phyloP scores from a whole-genome alignment of 1,284 basidiomycete species.

The Tetrapyrgos nigripes region DNA sequence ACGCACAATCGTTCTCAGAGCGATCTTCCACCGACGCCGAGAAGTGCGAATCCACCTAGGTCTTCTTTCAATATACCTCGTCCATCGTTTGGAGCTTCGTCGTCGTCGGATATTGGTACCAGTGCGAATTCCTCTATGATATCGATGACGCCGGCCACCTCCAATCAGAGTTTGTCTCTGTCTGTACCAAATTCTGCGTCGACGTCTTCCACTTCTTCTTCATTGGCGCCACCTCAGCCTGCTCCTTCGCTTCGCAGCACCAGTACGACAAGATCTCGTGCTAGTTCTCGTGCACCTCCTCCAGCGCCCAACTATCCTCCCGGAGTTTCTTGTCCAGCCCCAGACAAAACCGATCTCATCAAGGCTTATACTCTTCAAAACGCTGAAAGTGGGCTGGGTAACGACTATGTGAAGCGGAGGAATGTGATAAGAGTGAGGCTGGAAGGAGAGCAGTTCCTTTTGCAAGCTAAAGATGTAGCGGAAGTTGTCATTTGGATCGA shows the following conservation, averaged over 20 bases:
- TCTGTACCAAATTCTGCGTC: constrained; percentile 5
- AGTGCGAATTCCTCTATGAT: neutral
- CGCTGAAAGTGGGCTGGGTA: constrained; percentile 93
- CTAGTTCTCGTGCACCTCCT: constrained; percentile 19
- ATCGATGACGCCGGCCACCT: constrained; percentile 14
- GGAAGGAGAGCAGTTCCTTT: constrained; percentile 95
- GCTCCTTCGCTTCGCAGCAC: neutral
- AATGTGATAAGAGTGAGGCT: constrained; percentile 94
- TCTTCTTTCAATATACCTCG: constrained; percentile 45
- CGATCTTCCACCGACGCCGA: constrained; percentile 31
- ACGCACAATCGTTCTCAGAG: constrained; percentile 43
- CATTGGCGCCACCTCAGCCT: neutral
- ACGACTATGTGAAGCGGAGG: constrained; percentile 93
- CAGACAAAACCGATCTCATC: constrained; percentile 55
- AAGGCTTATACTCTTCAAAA: constrained; percentile 84
- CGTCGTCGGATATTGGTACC: constrained; percentile 4
- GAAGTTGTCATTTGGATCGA: constrained; percentile 97
- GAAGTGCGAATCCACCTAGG: constrained; percentile 27
- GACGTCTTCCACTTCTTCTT: neutral
- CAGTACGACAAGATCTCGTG: neutral
- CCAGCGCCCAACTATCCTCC: constrained; percentile 29
- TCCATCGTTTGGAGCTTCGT: constrained; percentile 22
- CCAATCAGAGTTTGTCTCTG: constrained; percentile 15
- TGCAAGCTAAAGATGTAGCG: constrained; percentile 88
- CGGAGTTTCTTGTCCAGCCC: constrained; percentile 27